Percentiles rank a stretch among this genome's conserved stretches.
phyloP scores from a whole-genome alignment of 148 eudicot genomes.

The Tetragonia tetragonoides region DNA sequence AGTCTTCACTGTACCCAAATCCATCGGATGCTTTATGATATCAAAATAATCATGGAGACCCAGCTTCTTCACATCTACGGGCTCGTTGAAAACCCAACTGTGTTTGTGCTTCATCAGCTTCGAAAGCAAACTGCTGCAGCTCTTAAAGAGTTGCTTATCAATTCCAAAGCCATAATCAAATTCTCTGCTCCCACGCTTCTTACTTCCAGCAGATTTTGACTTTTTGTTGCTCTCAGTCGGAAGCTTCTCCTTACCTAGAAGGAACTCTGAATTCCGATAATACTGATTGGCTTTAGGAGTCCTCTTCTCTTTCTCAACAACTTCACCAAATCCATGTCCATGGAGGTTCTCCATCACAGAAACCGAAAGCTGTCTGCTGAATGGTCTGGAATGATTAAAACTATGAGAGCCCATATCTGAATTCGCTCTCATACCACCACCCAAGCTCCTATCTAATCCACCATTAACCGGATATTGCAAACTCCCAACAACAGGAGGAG shows the following conservation, averaged over 20 bases:
- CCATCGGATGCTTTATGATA: constrained; percentile 88
- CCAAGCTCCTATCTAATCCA: constrained; percentile 18
- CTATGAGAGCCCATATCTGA: constrained; percentile 42
- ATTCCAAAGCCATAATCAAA: constrained; percentile 36
- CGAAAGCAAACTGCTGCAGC: constrained; percentile 61
- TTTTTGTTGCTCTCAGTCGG: constrained; percentile 72
- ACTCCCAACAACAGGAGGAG: constrained; percentile 26
- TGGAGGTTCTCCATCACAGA: constrained; percentile 46
- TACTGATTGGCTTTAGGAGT: constrained; percentile 86
- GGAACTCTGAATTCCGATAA: constrained; percentile 70
- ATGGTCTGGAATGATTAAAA: constrained; percentile 42
- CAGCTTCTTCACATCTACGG: constrained; percentile 68
- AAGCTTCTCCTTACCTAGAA: constrained; percentile 70
- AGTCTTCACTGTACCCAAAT: constrained; percentile 76
- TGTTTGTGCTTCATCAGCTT: constrained; percentile 78
- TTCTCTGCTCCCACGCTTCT: constrained; percentile 41
- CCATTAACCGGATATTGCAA: constrained; percentile 40
- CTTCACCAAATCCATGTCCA: constrained; percentile 43
- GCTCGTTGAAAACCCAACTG: constrained; percentile 87
- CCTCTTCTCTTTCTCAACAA: constrained; percentile 79
- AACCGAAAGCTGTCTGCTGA: constrained; percentile 48
- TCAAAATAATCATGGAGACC: constrained; percentile 77
- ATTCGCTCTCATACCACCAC: constrained; percentile 38
- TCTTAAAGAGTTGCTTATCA: constrained; percentile 60
- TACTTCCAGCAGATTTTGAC: constrained; percentile 43